Conservation (phyloP, 805 yeast species). For the Lipomyces starkeyi region DNA sequence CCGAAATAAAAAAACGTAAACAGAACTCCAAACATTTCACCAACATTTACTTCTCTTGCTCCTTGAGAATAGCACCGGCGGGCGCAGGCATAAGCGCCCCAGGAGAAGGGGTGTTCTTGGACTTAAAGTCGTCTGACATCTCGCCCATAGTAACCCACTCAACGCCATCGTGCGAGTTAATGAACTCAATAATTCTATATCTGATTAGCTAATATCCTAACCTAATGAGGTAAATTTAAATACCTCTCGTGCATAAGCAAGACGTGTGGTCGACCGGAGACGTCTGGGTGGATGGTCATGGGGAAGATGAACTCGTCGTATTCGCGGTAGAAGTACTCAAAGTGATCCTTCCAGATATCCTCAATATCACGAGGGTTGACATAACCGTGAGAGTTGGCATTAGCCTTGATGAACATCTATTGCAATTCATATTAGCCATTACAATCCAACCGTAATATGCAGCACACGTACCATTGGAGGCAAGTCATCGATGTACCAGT, state of each 20-base stretch:
- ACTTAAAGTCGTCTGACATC: conserved; percentile 46
- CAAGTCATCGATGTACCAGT: conserved; percentile 50
- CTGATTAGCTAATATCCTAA: background rate
- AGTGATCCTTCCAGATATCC: conserved; percentile 51
- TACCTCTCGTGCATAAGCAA: conserved; percentile 48
- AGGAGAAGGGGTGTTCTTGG: conserved; percentile 41
- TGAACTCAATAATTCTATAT: conserved; percentile 44
- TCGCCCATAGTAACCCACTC: conserved; percentile 52
- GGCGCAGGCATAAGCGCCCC: conserved; percentile 46
- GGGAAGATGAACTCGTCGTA: conserved; percentile 50
- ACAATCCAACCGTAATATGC: background rate
- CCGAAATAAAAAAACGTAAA: background rate
- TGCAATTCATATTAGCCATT: background rate
- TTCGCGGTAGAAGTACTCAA: conserved; percentile 49
- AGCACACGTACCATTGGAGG: conserved; percentile 47
- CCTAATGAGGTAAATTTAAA: background rate
- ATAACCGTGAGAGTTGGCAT: conserved; percentile 47
- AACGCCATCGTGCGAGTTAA: conserved; percentile 50
- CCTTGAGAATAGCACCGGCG: conserved; percentile 31
- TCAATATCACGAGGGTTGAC: conserved; percentile 49
- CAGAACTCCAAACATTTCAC: background rate
- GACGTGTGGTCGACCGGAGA: conserved; percentile 49
- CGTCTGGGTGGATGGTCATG: conserved; percentile 50
- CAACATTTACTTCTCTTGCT: conserved; percentile 11
- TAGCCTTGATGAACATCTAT: conserved; percentile 47